Evolutionary conservation across 2,329 filamentous ascomycete genomes (phyloP), one percentile per base, ranked within the genome.

Genomic region (Bipolaris zeicola): DNA sequence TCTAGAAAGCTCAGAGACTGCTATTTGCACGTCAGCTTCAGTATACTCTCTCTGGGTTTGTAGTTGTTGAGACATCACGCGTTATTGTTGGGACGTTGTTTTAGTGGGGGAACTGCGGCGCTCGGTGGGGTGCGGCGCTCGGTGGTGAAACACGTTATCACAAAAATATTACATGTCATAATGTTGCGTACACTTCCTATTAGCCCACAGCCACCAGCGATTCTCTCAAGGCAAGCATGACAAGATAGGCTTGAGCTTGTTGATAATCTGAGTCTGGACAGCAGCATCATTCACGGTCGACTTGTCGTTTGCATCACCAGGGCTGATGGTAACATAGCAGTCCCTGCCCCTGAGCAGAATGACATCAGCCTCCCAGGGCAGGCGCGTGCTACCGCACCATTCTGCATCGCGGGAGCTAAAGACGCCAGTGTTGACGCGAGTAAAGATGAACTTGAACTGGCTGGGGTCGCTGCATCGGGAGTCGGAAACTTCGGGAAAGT

Each of bases 381-480:
- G 74, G 10, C 83, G 77, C 0, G 63, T 76, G 33, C 66, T 74
- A 0, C 82, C 84, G 67, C 88, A 90, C 45, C 80, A 84, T 11
- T 80, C 67, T 0, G 86, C 82, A 66, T 91, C 88, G 3, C 48
- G 77, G 34, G 20, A 75, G 59, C 24, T 78, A 70, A 26, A 45
- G 4, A 66, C 41, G 10, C 68, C 70, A 5, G 81, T 80, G 55
- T 86, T 75, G 67, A 91, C 85, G 16, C 88, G 80, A 44, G 80
- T 86, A 31, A 90, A 75, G 4, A 90, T 83, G 72, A 85, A 91
- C 64, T 82, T 81, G 79, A 89, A 89, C 51, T 87, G 76, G 28
- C 76, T 75, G 0, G 81, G 71, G 20, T 77, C 76, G 11, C 76
- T 79, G 75, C 88, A 90, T 49, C 73, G 70, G 0, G 70, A 78